Evolutionary conservation across 768 basidiomycete species (phyloP).

Genomic region (Holtermanniella nyarrowii): DNA sequence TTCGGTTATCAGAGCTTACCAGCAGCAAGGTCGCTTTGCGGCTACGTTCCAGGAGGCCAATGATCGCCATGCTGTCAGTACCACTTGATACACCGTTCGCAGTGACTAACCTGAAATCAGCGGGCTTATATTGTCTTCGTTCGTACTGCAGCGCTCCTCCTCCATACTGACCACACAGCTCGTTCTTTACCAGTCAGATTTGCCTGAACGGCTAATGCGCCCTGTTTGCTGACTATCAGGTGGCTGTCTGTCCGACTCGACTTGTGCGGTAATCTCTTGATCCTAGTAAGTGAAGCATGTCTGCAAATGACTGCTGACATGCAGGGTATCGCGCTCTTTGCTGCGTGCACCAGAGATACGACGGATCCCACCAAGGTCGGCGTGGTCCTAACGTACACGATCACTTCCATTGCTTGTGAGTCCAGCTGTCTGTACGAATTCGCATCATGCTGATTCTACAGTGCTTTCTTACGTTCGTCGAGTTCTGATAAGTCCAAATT

Average conservation of each 20-base stretch:
- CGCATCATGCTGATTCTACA: conserved; percentile 19
- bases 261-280: conserved; percentile 55
- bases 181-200: no score
- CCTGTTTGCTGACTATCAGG: conserved; percentile 4
- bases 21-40: conserved; percentile 12
- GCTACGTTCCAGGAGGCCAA: conserved; percentile 14
- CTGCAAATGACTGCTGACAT: not conserved
- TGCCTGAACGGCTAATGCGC: not conserved
- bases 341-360: conserved; percentile 51
- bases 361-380: conserved; percentile 56
- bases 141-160: no score
- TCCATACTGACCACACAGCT: no score
- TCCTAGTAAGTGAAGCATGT: conserved; percentile 42
- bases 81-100: not conserved
- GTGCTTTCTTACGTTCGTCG: no score
- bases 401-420: conserved; percentile 17
- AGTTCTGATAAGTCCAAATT: no score
- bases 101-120: conserved; percentile 18
- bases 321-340: conserved; percentile 57
- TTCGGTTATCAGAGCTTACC: conserved; percentile 27
- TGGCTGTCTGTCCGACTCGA: conserved; percentile 60
- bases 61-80: conserved; percentile 20
- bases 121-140: no score
- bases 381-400: conserved; percentile 52
- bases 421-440: conserved; percentile 13